phyloP scores from a whole-genome alignment of 352 stramenopile genomes.

The Thalassiosira ordinaria region DNA sequence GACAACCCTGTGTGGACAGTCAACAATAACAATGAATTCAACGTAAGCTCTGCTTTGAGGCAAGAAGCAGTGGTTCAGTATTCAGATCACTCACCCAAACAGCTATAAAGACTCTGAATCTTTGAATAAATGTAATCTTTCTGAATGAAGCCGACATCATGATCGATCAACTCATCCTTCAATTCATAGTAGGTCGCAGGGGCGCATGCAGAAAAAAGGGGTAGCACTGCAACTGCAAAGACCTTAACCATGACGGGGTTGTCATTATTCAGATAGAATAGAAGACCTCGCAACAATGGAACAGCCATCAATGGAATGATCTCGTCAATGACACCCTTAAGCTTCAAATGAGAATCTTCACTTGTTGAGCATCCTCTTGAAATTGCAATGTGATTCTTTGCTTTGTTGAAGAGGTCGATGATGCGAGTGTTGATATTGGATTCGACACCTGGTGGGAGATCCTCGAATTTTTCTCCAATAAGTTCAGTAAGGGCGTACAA shows the following conservation, averaged over 20 bases:
- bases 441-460: conserved; percentile 56
- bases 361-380: conserved; percentile 73
- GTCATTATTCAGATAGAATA: conserved; percentile 67
- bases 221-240: conserved; percentile 76
- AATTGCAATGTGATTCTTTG: conserved; percentile 81
- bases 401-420: conserved; percentile 65
- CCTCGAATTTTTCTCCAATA: conserved; percentile 71
- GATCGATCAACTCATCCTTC: conserved; percentile 69
- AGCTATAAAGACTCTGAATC: conserved; percentile 77
- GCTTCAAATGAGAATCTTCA: conserved; percentile 63
- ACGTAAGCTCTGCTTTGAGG: background rate
- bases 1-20: conserved; percentile 44
- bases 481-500: conserved; percentile 83
- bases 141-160: conserved; percentile 59
- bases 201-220: conserved; percentile 73
- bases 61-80: no score
- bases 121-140: conserved; percentile 67
- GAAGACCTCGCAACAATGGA: conserved; percentile 75
- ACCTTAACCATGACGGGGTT: conserved; percentile 72
- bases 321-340: conserved; percentile 70
- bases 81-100: conserved; percentile 73
- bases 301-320: conserved; percentile 81
- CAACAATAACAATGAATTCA: background rate
- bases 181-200: conserved; percentile 67
- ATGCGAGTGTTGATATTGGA: conserved; percentile 79